These are phyloP conservation scores for Withania somnifera DNA, from an alignment of 305 asterid species.

Conservation along the genomic window DNA sequence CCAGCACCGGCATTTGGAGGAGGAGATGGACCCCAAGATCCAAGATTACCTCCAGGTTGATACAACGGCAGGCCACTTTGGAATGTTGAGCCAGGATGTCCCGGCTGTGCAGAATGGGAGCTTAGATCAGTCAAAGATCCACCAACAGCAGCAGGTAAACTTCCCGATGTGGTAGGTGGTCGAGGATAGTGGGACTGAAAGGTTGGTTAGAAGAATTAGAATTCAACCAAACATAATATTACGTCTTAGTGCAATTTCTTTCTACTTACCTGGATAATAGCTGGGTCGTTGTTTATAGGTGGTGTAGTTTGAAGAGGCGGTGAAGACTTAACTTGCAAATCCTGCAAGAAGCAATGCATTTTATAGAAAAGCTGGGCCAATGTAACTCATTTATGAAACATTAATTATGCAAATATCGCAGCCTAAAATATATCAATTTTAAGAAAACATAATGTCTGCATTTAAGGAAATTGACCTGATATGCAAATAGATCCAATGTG, in stretches of 20 bases:
- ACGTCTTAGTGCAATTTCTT: background rate
- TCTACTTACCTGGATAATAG: slow-evolving; percentile 82
- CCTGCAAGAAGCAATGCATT: slow-evolving; percentile 36
- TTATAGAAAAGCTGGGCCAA: background rate
- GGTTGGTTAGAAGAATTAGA: slow-evolving; percentile 3
- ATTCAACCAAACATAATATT: slow-evolving; percentile 1
- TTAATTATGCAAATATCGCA: background rate
- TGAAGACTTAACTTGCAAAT: slow-evolving; percentile 83
- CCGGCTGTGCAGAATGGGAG: slow-evolving; percentile 53
- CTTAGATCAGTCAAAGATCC: slow-evolving; percentile 45
- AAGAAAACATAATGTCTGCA: background rate
- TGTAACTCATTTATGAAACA: background rate
- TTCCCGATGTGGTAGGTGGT: slow-evolving; percentile 48
- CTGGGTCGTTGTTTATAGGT: slow-evolving; percentile 77
- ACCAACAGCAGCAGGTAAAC: slow-evolving; percentile 52
- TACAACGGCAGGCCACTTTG: slow-evolving; percentile 69
- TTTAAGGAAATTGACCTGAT: background rate
- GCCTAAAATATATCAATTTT: background rate
- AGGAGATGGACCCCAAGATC: slow-evolving; percentile 73
- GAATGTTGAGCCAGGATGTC: slow-evolving; percentile 49
- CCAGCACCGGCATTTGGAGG: slow-evolving; percentile 66
- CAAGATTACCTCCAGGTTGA: slow-evolving; percentile 87
- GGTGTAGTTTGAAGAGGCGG: slow-evolving; percentile 67
- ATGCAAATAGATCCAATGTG: background rate
- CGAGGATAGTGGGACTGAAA: slow-evolving; percentile 88